Percentiles rank a stretch among this genome's conserved stretches.
These are phyloP conservation scores for Aspergillus taichungensis DNA, from an alignment of 495 filamentous ascomycete genomes.

Conservation along the genomic window DNA sequence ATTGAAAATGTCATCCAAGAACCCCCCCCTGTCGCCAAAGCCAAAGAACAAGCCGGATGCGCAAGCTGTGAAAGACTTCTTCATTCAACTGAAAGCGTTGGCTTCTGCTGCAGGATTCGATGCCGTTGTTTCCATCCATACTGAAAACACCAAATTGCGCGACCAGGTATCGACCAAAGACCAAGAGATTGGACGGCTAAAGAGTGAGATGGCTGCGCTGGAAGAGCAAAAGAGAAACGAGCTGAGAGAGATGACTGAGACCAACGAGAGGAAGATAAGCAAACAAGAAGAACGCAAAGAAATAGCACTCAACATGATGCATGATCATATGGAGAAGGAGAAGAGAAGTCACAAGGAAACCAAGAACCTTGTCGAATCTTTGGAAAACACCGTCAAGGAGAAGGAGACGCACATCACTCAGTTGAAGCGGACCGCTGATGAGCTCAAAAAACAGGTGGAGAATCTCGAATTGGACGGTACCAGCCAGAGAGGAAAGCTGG, in stretches of 20 bases:
- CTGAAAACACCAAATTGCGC: background rate
- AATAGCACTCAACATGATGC: slow-evolving; percentile 3
- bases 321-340: slow-evolving; percentile 6
- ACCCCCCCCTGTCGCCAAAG: background rate
- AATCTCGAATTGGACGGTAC: background rate
- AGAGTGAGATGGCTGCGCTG: slow-evolving; percentile 1
- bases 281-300: background rate
- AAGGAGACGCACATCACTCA: slow-evolving; percentile 5
- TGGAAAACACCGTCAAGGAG: slow-evolving; percentile 1
- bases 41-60: background rate
- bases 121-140: background rate
- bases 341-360: slow-evolving; percentile 3
- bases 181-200: slow-evolving; percentile 2
- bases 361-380: background rate
- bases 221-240: background rate
- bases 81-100: background rate
- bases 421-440: slow-evolving; percentile 1
- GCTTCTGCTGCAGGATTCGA: background rate
- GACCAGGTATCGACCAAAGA: slow-evolving; percentile 4
- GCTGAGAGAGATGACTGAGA: background rate
- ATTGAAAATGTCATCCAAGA: background rate
- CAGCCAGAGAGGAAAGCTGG: slow-evolving; percentile 4
- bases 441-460: slow-evolving; percentile 3
- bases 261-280: background rate
- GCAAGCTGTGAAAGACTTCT: background rate